Evolutionary conservation across 257 asterid genomes (phyloP).

Genomic region (Gynochthodes officinalis): DNA sequence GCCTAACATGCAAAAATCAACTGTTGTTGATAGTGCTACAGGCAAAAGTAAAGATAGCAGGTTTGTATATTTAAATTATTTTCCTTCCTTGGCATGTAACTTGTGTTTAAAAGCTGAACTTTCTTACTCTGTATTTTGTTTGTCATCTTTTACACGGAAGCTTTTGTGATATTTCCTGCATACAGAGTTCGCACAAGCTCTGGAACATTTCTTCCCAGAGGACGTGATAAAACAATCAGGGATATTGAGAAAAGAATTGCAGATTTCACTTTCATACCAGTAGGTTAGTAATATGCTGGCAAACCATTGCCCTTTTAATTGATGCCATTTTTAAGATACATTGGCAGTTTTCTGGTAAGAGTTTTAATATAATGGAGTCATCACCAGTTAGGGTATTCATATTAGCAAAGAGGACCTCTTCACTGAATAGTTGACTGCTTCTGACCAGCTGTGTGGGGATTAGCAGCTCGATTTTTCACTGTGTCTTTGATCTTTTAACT

Average conservation of each 20-base stretch:
- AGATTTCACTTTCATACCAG: slow-evolving; percentile 93
- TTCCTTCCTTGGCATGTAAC: slow-evolving; percentile 8
- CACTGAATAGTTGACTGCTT: neutral
- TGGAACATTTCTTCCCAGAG: slow-evolving; percentile 90
- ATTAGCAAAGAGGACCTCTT: neutral
- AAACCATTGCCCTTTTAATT: neutral
- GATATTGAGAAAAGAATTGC: slow-evolving; percentile 88
- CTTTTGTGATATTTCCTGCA: slow-evolving; percentile 4
- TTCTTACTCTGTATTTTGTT: neutral
- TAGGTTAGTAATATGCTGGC: slow-evolving; percentile 49
- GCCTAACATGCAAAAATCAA: slow-evolving; percentile 86
- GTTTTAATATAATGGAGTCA: neutral
- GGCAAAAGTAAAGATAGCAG: slow-evolving; percentile 94
- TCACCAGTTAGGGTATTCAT: neutral
- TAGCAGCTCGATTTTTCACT: neutral
- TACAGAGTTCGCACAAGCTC: slow-evolving; percentile 96
- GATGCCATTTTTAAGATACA: neutral
- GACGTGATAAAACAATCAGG: slow-evolving; percentile 73
- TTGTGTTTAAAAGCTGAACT: slow-evolving; percentile 4
- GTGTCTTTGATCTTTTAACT: neutral
- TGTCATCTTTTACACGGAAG: neutral
- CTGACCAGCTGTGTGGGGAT: neutral
- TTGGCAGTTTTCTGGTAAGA: neutral
- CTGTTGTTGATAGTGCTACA: slow-evolving; percentile 84
- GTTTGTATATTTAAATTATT: slow-evolving; percentile 35